phyloP scores from a whole-genome alignment of 2,329 filamentous ascomycete genomes.

The Hirsutella minnesotensis region DNA sequence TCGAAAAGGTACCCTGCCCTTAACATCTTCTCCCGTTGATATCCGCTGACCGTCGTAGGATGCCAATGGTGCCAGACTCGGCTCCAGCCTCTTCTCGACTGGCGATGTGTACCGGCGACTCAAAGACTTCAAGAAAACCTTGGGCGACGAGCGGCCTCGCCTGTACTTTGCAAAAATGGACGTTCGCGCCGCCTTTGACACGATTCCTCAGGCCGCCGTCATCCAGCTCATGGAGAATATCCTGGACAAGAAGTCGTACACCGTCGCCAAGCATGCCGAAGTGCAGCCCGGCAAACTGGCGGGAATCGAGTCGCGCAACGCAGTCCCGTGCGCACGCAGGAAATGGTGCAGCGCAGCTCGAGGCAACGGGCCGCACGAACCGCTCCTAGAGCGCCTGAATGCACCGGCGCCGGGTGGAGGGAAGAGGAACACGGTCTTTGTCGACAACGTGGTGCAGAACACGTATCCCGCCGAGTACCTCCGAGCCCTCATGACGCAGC shows the following conservation, averaged over 20 bases:
- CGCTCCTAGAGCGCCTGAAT: slow-evolving; percentile 34
- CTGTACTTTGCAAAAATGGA: slow-evolving; percentile 90
- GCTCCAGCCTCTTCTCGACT: slow-evolving; percentile 70
- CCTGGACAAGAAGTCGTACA: slow-evolving; percentile 49
- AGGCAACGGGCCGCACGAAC: slow-evolving; percentile 25
- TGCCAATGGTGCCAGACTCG: slow-evolving; percentile 49
- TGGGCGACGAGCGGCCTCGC: slow-evolving; percentile 23
- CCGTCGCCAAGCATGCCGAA: slow-evolving; percentile 63
- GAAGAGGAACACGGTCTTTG: slow-evolving; percentile 62
- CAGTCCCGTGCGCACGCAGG: slow-evolving; percentile 20
- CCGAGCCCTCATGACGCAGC: slow-evolving; percentile 60
- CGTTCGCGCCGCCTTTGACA: slow-evolving; percentile 87
- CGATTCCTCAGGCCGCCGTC: slow-evolving; percentile 72
- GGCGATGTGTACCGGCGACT: slow-evolving; percentile 68
- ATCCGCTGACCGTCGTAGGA: slow-evolving; percentile 11
- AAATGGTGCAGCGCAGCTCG: slow-evolving; percentile 43
- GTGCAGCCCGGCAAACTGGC: slow-evolving; percentile 38
- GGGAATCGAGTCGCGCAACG: slow-evolving; percentile 7
- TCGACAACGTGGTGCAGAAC: slow-evolving; percentile 53
- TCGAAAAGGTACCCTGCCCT: slow-evolving; percentile 60
- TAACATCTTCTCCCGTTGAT: background rate
- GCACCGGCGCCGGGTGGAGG: slow-evolving; percentile 19
- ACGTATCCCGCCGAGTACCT: slow-evolving; percentile 46
- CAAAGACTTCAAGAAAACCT: slow-evolving; percentile 49
- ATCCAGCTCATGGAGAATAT: slow-evolving; percentile 52